Conservation (phyloP, 2,329 filamentous ascomycete species). For the Lachnellula cervina region DNA sequence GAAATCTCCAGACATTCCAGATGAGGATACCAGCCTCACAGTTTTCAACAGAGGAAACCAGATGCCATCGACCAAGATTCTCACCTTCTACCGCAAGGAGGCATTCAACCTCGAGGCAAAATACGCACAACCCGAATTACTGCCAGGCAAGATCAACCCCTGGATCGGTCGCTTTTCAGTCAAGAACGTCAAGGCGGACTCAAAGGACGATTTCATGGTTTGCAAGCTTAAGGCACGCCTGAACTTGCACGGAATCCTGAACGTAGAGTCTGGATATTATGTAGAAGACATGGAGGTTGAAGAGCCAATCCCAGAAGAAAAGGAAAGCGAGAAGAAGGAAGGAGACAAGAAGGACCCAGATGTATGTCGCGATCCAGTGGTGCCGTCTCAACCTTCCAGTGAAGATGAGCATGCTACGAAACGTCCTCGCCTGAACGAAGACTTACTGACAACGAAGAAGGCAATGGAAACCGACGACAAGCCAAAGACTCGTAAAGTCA, state of each 20-base stretch:
- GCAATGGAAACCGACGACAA: conserved; percentile 82
- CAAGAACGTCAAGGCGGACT: conserved; percentile 91
- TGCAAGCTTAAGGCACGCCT: conserved; percentile 98
- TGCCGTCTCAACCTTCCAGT: conserved; percentile 10
- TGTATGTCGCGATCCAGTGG: conserved; percentile 46
- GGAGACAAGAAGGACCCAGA: conserved; percentile 59
- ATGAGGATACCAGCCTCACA: conserved; percentile 94
- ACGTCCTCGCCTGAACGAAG: conserved; percentile 18
- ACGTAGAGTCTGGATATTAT: conserved; percentile 95
- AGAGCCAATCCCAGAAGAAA: conserved; percentile 78
- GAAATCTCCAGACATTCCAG: conserved; percentile 95
- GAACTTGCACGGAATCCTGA: conserved; percentile 93
- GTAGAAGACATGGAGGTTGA: conserved; percentile 98
- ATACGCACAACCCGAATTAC: conserved; percentile 78
- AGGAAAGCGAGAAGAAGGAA: conserved; percentile 49
- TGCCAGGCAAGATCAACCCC: conserved; percentile 85
- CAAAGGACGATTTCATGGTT: conserved; percentile 97
- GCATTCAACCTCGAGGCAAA: conserved; percentile 93
- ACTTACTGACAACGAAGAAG: conserved; percentile 27
- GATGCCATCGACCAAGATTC: conserved; percentile 96
- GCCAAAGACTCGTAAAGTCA: conserved; percentile 88
- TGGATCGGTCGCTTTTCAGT: conserved; percentile 98
- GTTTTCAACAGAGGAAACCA: conserved; percentile 98
- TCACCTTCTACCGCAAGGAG: conserved; percentile 99
- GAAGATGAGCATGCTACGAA: conserved; percentile 24